Percentiles rank a stretch among this genome's conserved stretches.
These are phyloP conservation scores for Nyssa sinensis DNA, from an alignment of 148 eudicot species.

Conservation along the genomic window DNA sequence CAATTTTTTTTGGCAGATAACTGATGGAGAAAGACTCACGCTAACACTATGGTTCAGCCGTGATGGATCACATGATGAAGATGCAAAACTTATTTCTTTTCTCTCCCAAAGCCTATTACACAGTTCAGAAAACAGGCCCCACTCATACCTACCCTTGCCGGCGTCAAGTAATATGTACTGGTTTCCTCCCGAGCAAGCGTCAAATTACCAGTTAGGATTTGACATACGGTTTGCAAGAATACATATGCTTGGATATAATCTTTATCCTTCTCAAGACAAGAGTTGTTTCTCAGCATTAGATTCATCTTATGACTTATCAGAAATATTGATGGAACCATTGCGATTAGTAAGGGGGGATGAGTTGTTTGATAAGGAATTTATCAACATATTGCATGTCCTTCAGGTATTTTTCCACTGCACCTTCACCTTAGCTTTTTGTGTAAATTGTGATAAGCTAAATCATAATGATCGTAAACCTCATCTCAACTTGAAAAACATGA, in stretches of 20 bases:
- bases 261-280: conserved; percentile 34
- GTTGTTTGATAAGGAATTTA: conserved; percentile 46
- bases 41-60: conserved; percentile 93
- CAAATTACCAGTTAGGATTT: conserved; percentile 58
- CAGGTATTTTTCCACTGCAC: conserved; percentile 55
- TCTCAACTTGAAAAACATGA: conserved; percentile 1
- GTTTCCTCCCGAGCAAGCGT: conserved; percentile 62
- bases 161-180: conserved; percentile 91
- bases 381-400: conserved; percentile 74
- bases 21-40: conserved; percentile 81
- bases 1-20: conserved; percentile 42
- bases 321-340: conserved; percentile 48
- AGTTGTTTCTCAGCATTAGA: conserved; percentile 20
- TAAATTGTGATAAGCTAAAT: not conserved
- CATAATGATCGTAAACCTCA: not conserved
- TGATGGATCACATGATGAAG: conserved; percentile 76
- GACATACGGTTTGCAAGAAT: conserved; percentile 77
- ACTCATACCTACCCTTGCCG: conserved; percentile 48
- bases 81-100: conserved; percentile 66
- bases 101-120: conserved; percentile 32
- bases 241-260: conserved; percentile 52
- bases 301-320: conserved; percentile 29
- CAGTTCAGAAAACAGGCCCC: conserved; percentile 20
- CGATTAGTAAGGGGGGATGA: conserved; percentile 46
- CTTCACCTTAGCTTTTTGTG: not conserved